Evolutionary conservation across 2,329 filamentous ascomycete species (phyloP).

Genomic region (Alternaria dauci): DNA sequence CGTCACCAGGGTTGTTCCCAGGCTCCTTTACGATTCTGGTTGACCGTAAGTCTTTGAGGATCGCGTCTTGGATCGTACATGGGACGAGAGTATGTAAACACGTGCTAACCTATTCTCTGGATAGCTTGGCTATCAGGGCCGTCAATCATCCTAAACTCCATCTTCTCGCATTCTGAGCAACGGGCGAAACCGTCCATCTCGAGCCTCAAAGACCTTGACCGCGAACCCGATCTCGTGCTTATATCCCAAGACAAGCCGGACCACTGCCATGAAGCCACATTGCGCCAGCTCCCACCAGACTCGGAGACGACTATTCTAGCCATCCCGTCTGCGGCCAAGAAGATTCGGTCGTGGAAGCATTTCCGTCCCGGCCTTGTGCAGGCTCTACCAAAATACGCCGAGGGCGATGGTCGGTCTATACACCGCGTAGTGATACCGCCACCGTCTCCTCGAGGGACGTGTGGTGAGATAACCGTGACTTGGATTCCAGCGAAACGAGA

Average conservation of each 20-base stretch:
- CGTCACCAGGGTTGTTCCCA: constrained; percentile 52
- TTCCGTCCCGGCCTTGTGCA: constrained; percentile 64
- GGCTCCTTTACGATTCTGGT: constrained; percentile 71
- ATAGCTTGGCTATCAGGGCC: constrained; percentile 68
- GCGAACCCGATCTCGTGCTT: constrained; percentile 64
- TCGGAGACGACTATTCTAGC: constrained; percentile 71
- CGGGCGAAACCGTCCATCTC: constrained; percentile 64
- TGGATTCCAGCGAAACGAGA: constrained; percentile 70
- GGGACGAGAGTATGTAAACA: background rate
- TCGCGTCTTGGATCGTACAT: background rate
- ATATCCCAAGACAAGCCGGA: constrained; percentile 71
- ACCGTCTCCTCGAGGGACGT: constrained; percentile 59
- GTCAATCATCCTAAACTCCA: constrained; percentile 67
- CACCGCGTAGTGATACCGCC: constrained; percentile 64
- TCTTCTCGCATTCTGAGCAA: constrained; percentile 68
- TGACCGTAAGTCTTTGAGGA: constrained; percentile 58
- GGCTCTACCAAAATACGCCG: constrained; percentile 54
- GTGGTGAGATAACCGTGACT: constrained; percentile 75
- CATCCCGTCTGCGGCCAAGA: constrained; percentile 69
- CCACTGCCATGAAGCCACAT: constrained; percentile 74
- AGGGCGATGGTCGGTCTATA: constrained; percentile 52
- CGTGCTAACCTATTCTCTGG: constrained; percentile 8
- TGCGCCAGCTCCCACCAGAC: constrained; percentile 67
- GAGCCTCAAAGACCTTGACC: constrained; percentile 63
- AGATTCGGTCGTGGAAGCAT: constrained; percentile 73